Evolutionary conservation across 768 basidiomycete species (phyloP).

Genomic region (Cyathus striatus): DNA sequence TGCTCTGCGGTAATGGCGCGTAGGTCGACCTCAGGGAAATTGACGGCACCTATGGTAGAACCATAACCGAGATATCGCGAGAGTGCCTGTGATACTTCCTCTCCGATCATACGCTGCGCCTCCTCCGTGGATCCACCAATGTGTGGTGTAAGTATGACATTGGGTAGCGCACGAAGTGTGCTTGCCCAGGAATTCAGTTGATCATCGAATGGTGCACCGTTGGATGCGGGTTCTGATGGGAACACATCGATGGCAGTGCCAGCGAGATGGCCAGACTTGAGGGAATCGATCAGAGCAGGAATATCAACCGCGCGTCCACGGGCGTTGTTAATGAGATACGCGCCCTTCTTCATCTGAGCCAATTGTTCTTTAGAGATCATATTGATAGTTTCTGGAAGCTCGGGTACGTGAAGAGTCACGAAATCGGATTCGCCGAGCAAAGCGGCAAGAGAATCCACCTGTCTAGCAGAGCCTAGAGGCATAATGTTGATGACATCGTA

Average conservation of each 20-base stretch:
- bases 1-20: constrained; percentile 87
- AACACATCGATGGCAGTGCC: constrained; percentile 91
- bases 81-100: constrained; percentile 85
- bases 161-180: constrained; percentile 69
- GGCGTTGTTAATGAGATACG: constrained; percentile 97
- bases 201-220: constrained; percentile 88
- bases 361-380: constrained; percentile 82
- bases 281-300: constrained; percentile 75
- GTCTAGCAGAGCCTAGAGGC: constrained; percentile 92
- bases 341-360: constrained; percentile 87
- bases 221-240: constrained; percentile 88
- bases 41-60: constrained; percentile 88
- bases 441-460: constrained; percentile 72
- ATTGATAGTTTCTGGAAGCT: constrained; percentile 91
- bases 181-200: constrained; percentile 82
- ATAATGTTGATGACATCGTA: constrained; percentile 95
- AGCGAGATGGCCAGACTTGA: constrained; percentile 84
- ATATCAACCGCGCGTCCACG: constrained; percentile 95
- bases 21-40: constrained; percentile 98
- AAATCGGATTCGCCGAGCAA: constrained; percentile 85
- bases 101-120: constrained; percentile 95
- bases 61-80: constrained; percentile 90
- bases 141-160: constrained; percentile 96
- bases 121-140: constrained; percentile 99
- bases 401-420: constrained; percentile 94